Percentiles rank a stretch among this genome's conserved stretches.
Evolutionary conservation across 2,329 filamentous ascomycete species (phyloP).

Genomic region (Furcasterigmium furcatum): DNA sequence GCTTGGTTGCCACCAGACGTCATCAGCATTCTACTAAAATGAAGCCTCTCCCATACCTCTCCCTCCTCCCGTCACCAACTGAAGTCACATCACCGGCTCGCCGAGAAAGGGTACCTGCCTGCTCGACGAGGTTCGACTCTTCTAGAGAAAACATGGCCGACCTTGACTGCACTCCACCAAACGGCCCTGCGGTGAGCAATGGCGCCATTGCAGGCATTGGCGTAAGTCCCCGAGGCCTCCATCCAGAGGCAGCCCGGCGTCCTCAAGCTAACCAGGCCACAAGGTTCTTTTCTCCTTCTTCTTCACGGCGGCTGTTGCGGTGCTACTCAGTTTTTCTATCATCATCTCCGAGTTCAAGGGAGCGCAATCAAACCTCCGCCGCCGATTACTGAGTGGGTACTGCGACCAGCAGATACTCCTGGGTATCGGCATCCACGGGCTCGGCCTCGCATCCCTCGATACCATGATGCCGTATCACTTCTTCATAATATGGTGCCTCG

Average conservation of each 20-base stretch:
- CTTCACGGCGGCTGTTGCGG: constrained; percentile 56
- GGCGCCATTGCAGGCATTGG: constrained; percentile 55
- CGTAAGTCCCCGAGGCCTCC: constrained; percentile 30
- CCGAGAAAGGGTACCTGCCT: no score
- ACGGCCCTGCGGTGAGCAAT: constrained; percentile 45
- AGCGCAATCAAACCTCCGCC: constrained; percentile 49
- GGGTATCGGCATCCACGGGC: constrained; percentile 64
- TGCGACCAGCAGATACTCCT: constrained; percentile 63
- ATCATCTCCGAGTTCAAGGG: constrained; percentile 50
- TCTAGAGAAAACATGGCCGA: background rate
- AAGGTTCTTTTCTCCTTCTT: constrained; percentile 65
- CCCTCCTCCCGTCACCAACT: background rate
- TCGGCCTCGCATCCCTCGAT: constrained; percentile 58
- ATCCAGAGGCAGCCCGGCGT: background rate
- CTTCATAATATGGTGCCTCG: constrained; percentile 69
- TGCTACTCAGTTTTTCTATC: constrained; percentile 52
- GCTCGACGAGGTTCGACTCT: background rate
- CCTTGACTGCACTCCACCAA: constrained; percentile 15
- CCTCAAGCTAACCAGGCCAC: background rate
- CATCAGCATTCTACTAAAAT: background rate
- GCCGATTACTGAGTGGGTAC: constrained; percentile 63
- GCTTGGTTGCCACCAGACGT: background rate
- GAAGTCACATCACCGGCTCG: no score
- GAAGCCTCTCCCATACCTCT: background rate
- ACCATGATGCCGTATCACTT: constrained; percentile 65